Conservation (phyloP, 2,329 filamentous ascomycete genomes). For the Penicillium paneum region DNA sequence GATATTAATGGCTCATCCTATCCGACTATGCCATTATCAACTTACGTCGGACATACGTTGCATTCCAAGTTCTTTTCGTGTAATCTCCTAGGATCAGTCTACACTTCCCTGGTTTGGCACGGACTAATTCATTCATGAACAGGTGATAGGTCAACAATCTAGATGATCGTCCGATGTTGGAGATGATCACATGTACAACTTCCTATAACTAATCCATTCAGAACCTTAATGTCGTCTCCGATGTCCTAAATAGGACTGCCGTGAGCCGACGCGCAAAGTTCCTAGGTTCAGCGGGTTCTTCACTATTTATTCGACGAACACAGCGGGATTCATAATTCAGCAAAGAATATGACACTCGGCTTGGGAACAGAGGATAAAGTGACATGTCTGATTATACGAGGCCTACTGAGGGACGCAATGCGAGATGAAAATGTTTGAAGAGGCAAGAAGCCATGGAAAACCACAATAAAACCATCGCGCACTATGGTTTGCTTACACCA, state of each 20-base stretch:
- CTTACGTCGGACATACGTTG: neutral
- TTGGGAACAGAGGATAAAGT: too few species aligned
- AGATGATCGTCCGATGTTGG: neutral
- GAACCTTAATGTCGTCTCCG: neutral
- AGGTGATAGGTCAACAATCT: neutral
- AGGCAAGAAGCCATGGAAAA: neutral
- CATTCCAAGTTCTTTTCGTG: neutral
- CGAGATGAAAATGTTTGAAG: neutral
- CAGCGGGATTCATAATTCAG: neutral
- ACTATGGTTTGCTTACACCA: neutral
- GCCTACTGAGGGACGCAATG: neutral
- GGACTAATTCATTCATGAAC: neutral
- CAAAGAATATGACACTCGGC: neutral
- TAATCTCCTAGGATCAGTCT: neutral
- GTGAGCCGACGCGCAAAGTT: neutral
- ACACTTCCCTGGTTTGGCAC: neutral
- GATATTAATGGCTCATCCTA: neutral
- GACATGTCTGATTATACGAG: neutral
- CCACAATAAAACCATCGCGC: neutral
- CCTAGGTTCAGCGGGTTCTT: neutral
- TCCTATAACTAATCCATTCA: neutral
- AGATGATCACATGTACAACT: neutral
- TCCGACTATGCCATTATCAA: neutral
- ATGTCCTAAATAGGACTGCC: neutral
- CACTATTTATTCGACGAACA: neutral